A percentile compares a stretch with the other conserved stretches of the same genome.
These are phyloP conservation scores for Dryadomyces quercus-mongolicae DNA, from an alignment of 2,329 filamentous ascomycete genomes.

Conservation along the genomic window DNA sequence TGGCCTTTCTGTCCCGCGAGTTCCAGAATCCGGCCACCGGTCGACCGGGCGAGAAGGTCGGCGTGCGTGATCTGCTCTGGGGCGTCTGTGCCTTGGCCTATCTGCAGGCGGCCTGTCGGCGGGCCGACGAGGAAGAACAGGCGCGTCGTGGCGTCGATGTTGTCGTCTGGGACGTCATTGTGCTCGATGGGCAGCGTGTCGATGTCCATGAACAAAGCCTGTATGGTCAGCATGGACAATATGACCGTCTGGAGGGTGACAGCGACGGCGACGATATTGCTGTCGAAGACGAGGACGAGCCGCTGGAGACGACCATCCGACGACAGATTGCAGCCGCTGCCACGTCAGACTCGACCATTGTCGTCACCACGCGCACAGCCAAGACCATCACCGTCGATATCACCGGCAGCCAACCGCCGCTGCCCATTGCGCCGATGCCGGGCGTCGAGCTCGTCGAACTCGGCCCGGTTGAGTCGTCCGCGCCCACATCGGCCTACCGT, in stretches of 20 bases:
- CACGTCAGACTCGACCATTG: constrained; percentile 43
- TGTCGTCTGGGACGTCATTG: constrained; percentile 54
- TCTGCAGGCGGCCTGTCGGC: constrained; percentile 44
- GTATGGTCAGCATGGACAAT: constrained; percentile 17
- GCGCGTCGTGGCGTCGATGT: constrained; percentile 38
- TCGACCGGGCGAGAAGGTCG: constrained; percentile 44
- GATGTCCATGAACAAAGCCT: constrained; percentile 32
- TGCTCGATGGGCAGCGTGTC: constrained; percentile 45
- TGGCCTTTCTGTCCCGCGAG: constrained; percentile 50
- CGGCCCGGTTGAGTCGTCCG: constrained; percentile 15
- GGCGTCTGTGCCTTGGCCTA: constrained; percentile 50
- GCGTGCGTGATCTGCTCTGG: constrained; percentile 47
- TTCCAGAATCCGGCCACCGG: constrained; percentile 52
- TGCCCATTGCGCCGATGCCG: constrained; percentile 40
- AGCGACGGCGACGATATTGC: constrained; percentile 2
- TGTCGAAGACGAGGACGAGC: constrained; percentile 27
- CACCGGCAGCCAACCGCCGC: constrained; percentile 36
- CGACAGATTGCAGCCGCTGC: constrained; percentile 43
- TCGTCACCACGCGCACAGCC: constrained; percentile 44
- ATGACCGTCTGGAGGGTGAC: constrained; percentile 9
- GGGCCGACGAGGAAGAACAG: constrained; percentile 35
- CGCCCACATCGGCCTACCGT: constrained; percentile 27
- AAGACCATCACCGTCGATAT: constrained; percentile 56
- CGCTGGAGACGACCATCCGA: constrained; percentile 34
- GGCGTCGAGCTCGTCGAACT: constrained; percentile 48